Evolutionary conservation across 805 yeast genomes (phyloP).

Genomic region (Middelhovenomyces tepae): DNA sequence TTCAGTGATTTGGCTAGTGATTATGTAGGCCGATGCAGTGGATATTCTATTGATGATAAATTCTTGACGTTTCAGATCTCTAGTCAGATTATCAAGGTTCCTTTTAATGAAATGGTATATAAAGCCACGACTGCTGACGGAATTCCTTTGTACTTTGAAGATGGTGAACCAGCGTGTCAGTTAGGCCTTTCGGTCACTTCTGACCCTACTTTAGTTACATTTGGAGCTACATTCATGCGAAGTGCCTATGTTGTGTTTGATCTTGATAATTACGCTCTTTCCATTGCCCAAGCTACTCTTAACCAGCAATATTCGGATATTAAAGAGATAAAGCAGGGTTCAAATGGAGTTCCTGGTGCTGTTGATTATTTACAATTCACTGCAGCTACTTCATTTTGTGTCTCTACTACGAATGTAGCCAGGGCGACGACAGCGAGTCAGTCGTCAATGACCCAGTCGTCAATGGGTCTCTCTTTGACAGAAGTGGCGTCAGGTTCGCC

Average conservation of each 20-base stretch:
- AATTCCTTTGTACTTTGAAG: neutral
- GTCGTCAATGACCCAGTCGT: no score
- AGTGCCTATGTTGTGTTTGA: slow-evolving; percentile 59
- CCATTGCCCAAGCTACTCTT: slow-evolving; percentile 40
- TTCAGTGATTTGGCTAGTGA: no score
- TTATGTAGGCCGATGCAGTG: no score
- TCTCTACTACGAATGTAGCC: no score
- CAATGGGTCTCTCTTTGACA: no score
- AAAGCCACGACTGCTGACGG: slow-evolving; percentile 1
- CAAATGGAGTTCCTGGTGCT: no score
- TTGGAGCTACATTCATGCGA: slow-evolving; percentile 59
- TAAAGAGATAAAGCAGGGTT: no score
- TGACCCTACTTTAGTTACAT: slow-evolving; percentile 23
- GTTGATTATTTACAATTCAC: no score
- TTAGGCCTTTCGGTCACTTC: slow-evolving; percentile 1
- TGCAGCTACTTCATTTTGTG: no score
- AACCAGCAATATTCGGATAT: slow-evolving; percentile 7
- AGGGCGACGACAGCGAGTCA: no score
- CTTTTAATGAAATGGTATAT: neutral
- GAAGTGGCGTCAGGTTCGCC: no score
- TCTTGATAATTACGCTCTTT: slow-evolving; percentile 42
- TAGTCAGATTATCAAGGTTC: neutral
- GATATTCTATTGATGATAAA: no score
- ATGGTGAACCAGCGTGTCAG: slow-evolving; percentile 1
- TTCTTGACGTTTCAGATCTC: slow-evolving; percentile 1